Percentiles rank a stretch among this genome's conserved stretches.
phyloP scores from a whole-genome alignment of 176 grass and related monocot species.

The Lolium perenne region DNA sequence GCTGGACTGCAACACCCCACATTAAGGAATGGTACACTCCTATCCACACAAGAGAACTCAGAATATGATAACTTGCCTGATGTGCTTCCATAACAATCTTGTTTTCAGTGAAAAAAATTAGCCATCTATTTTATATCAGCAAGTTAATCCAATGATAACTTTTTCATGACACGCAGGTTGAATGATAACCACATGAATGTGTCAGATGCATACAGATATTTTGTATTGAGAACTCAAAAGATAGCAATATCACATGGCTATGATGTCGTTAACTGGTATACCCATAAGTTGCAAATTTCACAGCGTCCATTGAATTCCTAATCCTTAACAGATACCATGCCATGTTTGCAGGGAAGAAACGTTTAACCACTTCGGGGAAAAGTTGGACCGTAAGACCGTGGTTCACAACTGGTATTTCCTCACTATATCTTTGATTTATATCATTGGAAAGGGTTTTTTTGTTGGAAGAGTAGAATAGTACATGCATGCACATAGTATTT shows the following conservation, averaged over 20 bases:
- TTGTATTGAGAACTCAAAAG: conserved; percentile 83
- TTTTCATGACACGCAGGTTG: no score
- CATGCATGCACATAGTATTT: conserved; percentile 12
- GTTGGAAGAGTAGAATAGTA: not conserved
- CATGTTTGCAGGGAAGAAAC: conserved; percentile 80
- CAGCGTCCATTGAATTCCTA: not conserved
- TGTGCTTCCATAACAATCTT: conserved; percentile 34
- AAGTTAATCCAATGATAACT: conserved; percentile 28
- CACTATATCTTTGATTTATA: no score
- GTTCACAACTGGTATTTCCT: conserved; percentile 94
- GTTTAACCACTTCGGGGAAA: conserved; percentile 85
- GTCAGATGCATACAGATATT: conserved; percentile 81
- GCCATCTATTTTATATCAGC: conserved; percentile 12
- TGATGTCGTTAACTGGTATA: conserved; percentile 74
- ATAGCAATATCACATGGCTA: conserved; percentile 89
- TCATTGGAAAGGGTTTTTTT: no score
- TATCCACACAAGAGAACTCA: conserved; percentile 42
- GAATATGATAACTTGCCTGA: conserved; percentile 38
- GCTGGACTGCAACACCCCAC: conserved; percentile 73
- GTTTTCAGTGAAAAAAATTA: conserved; percentile 7
- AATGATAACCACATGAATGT: conserved; percentile 54
- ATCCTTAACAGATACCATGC: not conserved
- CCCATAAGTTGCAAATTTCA: conserved; percentile 32
- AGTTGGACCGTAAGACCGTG: conserved; percentile 77
- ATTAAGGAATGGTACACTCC: conserved; percentile 64